Evolutionary conservation across 768 basidiomycete genomes (phyloP).

Genomic region (Psilocybe cyanescens): DNA sequence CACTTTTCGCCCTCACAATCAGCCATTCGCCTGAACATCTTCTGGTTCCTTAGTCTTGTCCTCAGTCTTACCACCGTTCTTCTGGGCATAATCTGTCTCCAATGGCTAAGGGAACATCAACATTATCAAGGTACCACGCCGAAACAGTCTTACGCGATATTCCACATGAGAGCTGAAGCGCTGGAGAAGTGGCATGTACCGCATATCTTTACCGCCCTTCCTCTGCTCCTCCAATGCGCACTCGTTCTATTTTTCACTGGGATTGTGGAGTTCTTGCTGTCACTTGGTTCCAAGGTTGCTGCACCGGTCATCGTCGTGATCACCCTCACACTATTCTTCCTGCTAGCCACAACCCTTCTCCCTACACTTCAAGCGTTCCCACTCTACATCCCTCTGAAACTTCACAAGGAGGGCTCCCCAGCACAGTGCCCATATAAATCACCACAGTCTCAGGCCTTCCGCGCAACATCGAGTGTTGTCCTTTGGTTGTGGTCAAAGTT

Average conservation of each 20-base stretch:
- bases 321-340: slow-evolving; percentile 7
- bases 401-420: slow-evolving; percentile 11
- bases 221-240: slow-evolving; percentile 30
- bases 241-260: slow-evolving; percentile 33
- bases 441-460: slow-evolving; percentile 17
- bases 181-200: slow-evolving; percentile 30
- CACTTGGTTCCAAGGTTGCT: slow-evolving; percentile 8
- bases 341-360: slow-evolving; percentile 11
- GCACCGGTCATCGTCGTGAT: slow-evolving; percentile 6
- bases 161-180: slow-evolving; percentile 31
- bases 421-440: slow-evolving; percentile 17
- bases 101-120: slow-evolving; percentile 20
- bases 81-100: slow-evolving; percentile 16
- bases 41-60: slow-evolving; percentile 17
- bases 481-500: slow-evolving; percentile 16
- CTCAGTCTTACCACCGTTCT: slow-evolving; percentile 18
- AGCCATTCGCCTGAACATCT: slow-evolving; percentile 15
- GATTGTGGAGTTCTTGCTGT: slow-evolving; percentile 22
- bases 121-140: slow-evolving; percentile 8
- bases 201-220: slow-evolving; percentile 26
- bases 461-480: slow-evolving; percentile 2
- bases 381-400: slow-evolving; percentile 9
- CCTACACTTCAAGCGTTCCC: slow-evolving; percentile 15
- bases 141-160: slow-evolving; percentile 16
- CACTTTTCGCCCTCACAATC: slow-evolving; percentile 6